Evolutionary conservation across 345 rosid genomes (phyloP), one percentile per base, ranked within the genome.

Genomic region (Rhodamnia rubescens): DNA sequence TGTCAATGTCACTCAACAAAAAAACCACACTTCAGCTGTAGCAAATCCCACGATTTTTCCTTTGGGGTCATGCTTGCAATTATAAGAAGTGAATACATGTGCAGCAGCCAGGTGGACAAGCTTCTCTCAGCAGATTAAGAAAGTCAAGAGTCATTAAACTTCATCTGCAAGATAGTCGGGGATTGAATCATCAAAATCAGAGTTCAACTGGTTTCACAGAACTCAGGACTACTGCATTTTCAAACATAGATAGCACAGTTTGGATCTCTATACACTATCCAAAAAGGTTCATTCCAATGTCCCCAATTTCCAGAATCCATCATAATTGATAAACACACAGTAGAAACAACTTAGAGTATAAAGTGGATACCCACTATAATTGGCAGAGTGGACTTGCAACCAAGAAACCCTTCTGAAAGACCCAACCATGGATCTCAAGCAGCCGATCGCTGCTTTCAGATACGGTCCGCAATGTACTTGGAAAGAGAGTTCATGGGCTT

Each of bases 401-500:
- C 26, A 36, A 69, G 13, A 69, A 36, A 36, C 20, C 47, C 24
- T 69, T 36, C 2, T 7, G 13, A 20, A 36, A 69, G 26, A 20
- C 47, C 47, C 47, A 20, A 69, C 13, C 47, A 0, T 0, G 2
- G 78, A 36, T 69, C 0, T 69, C 36, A 36, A 69, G 47, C 47
- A 18, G 47, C 78, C 7, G 1, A 69, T 69, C 1, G 5, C 7
- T 69, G 47, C 57, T 81, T 44, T 91, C 87, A 92, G 75, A 94
- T 89, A 84, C 94, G 88, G 56, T 93, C 93, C 27, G 90, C 89
- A 44, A 96, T 90, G 89, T 90, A 96, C 92, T 85, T 92, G 29
- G 81, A 89, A 61, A 96, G 90, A 81, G 90, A 87, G 87, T 94
- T 91, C 83, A 92, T 88, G 40, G 96, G 98, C 85, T 92, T 94